Evolutionary conservation across 2,329 filamentous ascomycete species (phyloP).

Genomic region (Penicillium olsonii): DNA sequence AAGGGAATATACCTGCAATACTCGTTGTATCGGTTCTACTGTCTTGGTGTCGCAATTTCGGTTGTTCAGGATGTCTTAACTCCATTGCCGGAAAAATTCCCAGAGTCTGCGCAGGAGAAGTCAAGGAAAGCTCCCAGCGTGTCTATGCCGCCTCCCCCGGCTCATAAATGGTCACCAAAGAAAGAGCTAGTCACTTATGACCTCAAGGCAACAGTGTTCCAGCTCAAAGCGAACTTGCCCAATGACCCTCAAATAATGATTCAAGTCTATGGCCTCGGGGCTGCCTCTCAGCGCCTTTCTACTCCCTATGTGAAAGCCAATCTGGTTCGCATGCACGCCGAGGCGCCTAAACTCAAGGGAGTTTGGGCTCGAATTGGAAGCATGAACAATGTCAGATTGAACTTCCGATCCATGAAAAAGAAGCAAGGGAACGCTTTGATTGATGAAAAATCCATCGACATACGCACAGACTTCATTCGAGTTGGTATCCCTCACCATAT

Average conservation of each 20-base stretch:
- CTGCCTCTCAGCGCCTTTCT: conserved; percentile 83
- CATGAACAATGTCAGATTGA: conserved; percentile 76
- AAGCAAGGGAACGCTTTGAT: conserved; percentile 64
- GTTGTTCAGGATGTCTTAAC: conserved; percentile 71
- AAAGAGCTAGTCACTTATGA: conserved; percentile 78
- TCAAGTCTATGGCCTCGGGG: conserved; percentile 79
- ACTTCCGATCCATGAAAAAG: conserved; percentile 74
- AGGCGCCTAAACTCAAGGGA: conserved; percentile 76
- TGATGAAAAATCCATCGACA: conserved; percentile 80
- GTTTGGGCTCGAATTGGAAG: conserved; percentile 87
- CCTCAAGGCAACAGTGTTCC: conserved; percentile 76
- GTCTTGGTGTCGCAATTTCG: conserved; percentile 76
- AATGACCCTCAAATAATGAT: conserved; percentile 89
- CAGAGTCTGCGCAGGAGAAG: conserved; percentile 13
- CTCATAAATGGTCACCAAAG: conserved; percentile 25
- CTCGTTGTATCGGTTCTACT: conserved; percentile 91
- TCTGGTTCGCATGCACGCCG: conserved; percentile 80
- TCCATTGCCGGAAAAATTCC: conserved; percentile 24
- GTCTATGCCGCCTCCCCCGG: conserved; percentile 30
- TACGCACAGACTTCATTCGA: conserved; percentile 81
- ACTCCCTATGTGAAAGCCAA: conserved; percentile 77
- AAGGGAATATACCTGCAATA: conserved; percentile 82
- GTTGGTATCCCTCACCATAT: conserved; percentile 89
- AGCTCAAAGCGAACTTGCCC: conserved; percentile 87
- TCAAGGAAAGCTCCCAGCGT: conserved; percentile 19